Base-by-base conservation (phyloP, 441 rosid genomes). In the Eruca vesicaria region DNA sequence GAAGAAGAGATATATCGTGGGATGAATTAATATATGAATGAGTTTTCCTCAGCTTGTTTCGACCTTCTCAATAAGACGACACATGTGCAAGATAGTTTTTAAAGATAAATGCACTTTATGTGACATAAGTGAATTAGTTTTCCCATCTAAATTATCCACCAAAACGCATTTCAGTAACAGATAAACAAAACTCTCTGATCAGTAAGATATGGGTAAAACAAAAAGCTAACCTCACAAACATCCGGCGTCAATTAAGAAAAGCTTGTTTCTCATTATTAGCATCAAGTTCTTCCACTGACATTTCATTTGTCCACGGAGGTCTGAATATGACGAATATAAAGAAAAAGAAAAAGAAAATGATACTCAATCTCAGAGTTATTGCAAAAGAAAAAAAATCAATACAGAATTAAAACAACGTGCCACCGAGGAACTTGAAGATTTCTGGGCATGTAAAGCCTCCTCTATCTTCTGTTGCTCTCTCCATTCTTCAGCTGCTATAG, bases 231-330 rank as follows among this genome's bases (percentile, higher is more conserved):
- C 95, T 87, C 5, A 91, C 97, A 79, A 95, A 89, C 84, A 82
- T 83, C 55, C 98, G 88, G 7, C 98, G 97, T 98, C 99, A 95
- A 33, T 71, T 75, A n/a, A 95, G 76, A 77, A 95, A 95, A 67
- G 98, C 86, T 73, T 84, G 91, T 48, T 72, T 82, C 66, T 95
- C 99, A 79, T 89, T n/a, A n/a, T n/a, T 95, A 29, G 85, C 81
- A 87, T 95, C 96, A 29, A 95, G 93, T 84, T 84, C 93, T 73
- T 95, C 99, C 65, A 88, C 82, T n/a, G 96, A 82, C 97, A 92
- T 93, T 63, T 78, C 80, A 11, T 95, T 78, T 63, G 82, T 86
- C 99, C 99, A 95, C 0, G 89, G 89, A n/a, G 98, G 98, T 76
- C 97, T 90, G 48, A 11, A 80, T 15, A 71, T 70, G 20, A 26